Base-by-base conservation (phyloP, 208 protist genomes). In the Wallacemonas sp. region DNA sequence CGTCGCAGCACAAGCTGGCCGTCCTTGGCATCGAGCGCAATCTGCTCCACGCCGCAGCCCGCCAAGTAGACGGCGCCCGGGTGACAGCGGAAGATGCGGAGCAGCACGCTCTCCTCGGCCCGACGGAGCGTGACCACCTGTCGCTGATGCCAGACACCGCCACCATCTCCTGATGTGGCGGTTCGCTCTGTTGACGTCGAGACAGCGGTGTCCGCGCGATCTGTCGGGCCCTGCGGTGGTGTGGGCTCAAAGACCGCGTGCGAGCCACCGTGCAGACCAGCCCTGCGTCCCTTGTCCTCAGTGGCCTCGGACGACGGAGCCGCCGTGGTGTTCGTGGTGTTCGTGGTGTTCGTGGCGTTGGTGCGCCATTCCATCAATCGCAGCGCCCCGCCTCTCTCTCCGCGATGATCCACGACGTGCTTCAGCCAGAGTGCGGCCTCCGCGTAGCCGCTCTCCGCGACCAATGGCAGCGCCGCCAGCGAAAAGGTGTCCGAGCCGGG, bases 61-160 rank as follows among this genome's bases (percentile, higher is more conserved):
- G 65, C 31, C 38, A 92, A 61, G 28, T 72, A 59, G 0, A 75
- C 38, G 2, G 77, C 77, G 42, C 65, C 29, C 2, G 78, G 76
- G 65, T 93, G 87, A 45, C 83, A 81, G 55, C 86, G 74, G 23
- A 93, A 76, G 26, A 90, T 78, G 54, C 77, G 76, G 29, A 84
- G 74, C 50, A 93, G 61, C 22, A 83, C 79, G 49, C 75, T 79
- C 57, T 92, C 86, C 50, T 92, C 86, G 0, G 77, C 73, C 16
- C 82, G 77, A 7, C 76, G 74, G 25, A 89, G 67, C 20, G 70
- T 41, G 31, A 83, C 46, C 29, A 73, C 79, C 20, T 52, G 55
- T 28, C 79, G 59, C 32, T 66, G 50, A 29, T 52, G 57, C 8
- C 31, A 28, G 1, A 12, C 39, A 31, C 14, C 31, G 26, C 32